phyloP scores from a whole-genome alignment of 208 protist species.

The Acanthamoeba castellanii region DNA sequence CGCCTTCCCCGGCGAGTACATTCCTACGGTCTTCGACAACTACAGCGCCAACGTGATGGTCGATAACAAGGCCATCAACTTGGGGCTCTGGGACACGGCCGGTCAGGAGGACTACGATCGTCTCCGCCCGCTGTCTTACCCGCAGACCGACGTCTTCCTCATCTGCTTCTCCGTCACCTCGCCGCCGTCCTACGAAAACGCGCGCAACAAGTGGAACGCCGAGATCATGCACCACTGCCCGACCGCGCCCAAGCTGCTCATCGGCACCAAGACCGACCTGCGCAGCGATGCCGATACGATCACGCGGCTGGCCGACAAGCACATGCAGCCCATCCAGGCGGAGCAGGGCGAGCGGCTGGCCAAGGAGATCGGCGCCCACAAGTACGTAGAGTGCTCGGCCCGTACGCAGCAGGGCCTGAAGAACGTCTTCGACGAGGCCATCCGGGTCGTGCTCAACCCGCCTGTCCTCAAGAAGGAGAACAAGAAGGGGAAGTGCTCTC shows the following conservation, averaged over 20 bases:
- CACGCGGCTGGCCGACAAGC: conserved; percentile 81
- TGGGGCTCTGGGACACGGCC: no score
- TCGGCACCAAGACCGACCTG: conserved; percentile 94
- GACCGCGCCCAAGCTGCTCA: conserved; percentile 90
- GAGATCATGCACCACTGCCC: neutral
- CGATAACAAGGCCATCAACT: no score
- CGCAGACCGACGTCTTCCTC: no score
- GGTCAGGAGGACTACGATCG: no score
- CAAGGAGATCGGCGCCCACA: conserved; percentile 89
- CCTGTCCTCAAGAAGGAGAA: no score
- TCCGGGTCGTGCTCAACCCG: no score
- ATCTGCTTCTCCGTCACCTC: neutral
- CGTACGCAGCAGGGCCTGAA: conserved; percentile 92
- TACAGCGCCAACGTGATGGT: no score
- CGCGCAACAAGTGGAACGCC: conserved; percentile 77
- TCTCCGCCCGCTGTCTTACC: no score
- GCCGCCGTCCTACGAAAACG: conserved; percentile 89
- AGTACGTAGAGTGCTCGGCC: conserved; percentile 94
- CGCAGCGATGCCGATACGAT: conserved; percentile 78
- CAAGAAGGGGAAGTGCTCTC: no score
- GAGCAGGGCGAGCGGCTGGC: conserved; percentile 86
- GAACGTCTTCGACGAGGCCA: neutral
- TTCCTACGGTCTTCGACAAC: no score
- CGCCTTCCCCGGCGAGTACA: no score
- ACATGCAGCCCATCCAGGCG: conserved; percentile 76